Conservation (phyloP, 192 early-diverging fungal genomes). For the Geranomyces michiganensis region DNA sequence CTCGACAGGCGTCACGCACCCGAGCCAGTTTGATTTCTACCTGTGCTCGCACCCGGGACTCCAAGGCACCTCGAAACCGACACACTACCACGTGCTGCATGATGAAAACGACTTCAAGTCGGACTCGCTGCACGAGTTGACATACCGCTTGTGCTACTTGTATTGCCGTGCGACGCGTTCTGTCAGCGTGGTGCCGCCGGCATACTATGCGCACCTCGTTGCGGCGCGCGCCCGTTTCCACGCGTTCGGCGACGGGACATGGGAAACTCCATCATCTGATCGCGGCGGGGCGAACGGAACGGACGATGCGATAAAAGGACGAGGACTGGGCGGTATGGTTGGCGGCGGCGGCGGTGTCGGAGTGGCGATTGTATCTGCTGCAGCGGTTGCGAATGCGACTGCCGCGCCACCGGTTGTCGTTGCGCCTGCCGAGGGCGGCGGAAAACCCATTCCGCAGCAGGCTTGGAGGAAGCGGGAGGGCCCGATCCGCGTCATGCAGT, state of each 20-base stretch:
- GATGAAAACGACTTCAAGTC: slow-evolving; percentile 82
- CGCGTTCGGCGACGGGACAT: slow-evolving; percentile 55
- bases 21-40: slow-evolving; percentile 64
- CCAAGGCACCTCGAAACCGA: slow-evolving; percentile 91
- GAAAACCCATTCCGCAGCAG: neutral
- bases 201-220: slow-evolving; percentile 93
- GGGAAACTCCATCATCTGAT: neutral
- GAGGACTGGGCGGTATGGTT: neutral
- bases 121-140: slow-evolving; percentile 82
- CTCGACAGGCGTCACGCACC: slow-evolving; percentile 60
- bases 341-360: neutral
- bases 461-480: slow-evolving; percentile 10
- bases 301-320: too few species aligned
- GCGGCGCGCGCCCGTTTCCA: slow-evolving; percentile 87
- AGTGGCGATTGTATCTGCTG: neutral
- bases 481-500: slow-evolving; percentile 41
- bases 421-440: neutral
- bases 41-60: slow-evolving; percentile 88
- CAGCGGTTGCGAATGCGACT: neutral
- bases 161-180: slow-evolving; percentile 86
- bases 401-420: neutral
- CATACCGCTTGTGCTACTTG: slow-evolving; percentile 86
- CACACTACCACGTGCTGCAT: slow-evolving; percentile 87
- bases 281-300: neutral
- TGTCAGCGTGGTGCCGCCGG: slow-evolving; percentile 86